Conservation (phyloP, 2,329 filamentous ascomycete species). For the Rugonectria rugulosa region DNA sequence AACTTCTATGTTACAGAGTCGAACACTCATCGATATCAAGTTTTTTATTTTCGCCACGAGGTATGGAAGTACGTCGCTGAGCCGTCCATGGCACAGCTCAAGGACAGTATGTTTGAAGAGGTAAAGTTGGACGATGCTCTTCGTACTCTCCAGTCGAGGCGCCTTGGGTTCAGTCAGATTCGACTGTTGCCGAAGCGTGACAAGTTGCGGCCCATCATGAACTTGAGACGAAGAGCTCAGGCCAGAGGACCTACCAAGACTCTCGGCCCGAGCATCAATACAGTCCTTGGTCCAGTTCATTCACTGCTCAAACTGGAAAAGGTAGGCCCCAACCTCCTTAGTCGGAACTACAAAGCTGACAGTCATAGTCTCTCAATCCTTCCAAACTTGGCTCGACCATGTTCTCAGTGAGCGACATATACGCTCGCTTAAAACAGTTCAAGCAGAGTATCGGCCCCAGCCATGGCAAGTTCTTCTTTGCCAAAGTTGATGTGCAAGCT, state of each 20-base stretch:
- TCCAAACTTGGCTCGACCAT: conserved; percentile 77
- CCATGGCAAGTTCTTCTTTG: conserved; percentile 74
- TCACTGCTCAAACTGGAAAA: conserved; percentile 82
- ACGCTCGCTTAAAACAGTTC: conserved; percentile 75
- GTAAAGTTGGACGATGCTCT: conserved; percentile 65
- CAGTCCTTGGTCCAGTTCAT: conserved; percentile 74
- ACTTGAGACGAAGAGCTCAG: conserved; percentile 73
- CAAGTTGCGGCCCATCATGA: conserved; percentile 85
- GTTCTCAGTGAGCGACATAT: conserved; percentile 83
- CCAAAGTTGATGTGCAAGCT: conserved; percentile 88
- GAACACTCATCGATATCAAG: conserved; percentile 75
- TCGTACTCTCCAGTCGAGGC: conserved; percentile 65
- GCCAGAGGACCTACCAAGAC: conserved; percentile 70
- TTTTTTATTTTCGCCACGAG: conserved; percentile 96
- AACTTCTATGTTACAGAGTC: conserved; percentile 98
- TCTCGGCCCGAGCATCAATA: conserved; percentile 52
- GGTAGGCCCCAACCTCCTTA: conserved; percentile 47
- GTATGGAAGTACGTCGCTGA: conserved; percentile 82
- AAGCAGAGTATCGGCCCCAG: conserved; percentile 56
- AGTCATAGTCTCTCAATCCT: conserved; percentile 56
- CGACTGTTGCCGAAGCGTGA: conserved; percentile 82
- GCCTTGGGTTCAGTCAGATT: conserved; percentile 79
- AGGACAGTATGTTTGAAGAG: conserved; percentile 79
- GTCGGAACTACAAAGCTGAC: conserved; percentile 18
- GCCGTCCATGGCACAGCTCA: conserved; percentile 73